Conservation (phyloP, 179 eudicot genomes). For the Sideroxylon spinosum region DNA sequence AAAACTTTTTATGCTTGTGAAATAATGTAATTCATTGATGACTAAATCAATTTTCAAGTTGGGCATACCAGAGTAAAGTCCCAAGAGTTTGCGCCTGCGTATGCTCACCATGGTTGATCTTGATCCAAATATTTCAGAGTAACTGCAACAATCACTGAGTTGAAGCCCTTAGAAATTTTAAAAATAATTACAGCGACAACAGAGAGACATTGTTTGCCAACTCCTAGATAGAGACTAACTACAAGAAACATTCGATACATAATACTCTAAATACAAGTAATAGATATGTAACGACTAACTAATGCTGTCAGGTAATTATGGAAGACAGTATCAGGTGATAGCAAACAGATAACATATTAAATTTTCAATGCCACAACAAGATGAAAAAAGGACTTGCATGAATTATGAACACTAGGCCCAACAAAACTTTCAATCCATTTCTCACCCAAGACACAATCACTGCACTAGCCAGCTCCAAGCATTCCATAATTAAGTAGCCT, state of each 20-base stretch:
- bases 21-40: constrained; percentile 3
- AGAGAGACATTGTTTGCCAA: neutral
- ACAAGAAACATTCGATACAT: neutral
- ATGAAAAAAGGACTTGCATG: neutral
- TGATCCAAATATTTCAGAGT: constrained; percentile 16
- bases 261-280: neutral
- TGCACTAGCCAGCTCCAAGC: neutral
- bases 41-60: neutral
- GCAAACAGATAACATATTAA: constrained; percentile 1
- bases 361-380: neutral
- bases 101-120: constrained; percentile 75
- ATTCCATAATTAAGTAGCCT: constrained; percentile 2
- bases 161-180: neutral
- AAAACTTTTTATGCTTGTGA: neutral
- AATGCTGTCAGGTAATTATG: neutral
- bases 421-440: neutral
- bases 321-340: neutral
- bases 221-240: neutral
- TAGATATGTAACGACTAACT: neutral
- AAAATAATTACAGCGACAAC: neutral
- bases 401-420: neutral
- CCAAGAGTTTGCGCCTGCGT: constrained; percentile 80
- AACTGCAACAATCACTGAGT: neutral
- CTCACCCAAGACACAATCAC: neutral
- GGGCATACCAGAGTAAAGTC: constrained; percentile 59